These are phyloP conservation scores for Venustampulla echinocandica DNA, from an alignment of 495 filamentous ascomycete genomes.

Conservation along the genomic window DNA sequence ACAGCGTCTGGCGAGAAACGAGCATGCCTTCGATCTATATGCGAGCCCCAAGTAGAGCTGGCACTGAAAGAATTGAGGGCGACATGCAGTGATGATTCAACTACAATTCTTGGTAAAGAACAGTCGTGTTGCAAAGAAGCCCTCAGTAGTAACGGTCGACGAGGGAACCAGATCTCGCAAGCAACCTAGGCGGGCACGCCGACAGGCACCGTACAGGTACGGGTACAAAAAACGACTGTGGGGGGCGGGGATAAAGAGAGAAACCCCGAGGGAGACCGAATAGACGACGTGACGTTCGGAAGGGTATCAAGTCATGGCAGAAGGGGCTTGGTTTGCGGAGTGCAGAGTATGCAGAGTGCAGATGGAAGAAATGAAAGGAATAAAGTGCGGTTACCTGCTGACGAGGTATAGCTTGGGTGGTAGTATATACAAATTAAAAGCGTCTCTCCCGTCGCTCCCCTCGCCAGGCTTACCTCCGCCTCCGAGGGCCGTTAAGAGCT, in stretches of 20 bases:
- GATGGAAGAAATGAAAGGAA: background rate
- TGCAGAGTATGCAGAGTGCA: background rate
- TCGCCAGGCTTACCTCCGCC: too few relatives aligned
- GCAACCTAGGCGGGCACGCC: too few relatives aligned
- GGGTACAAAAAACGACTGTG: slow-evolving; percentile 11
- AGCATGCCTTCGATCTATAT: slow-evolving; percentile 9
- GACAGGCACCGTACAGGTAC: background rate
- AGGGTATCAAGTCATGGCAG: background rate
- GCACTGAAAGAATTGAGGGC: background rate
- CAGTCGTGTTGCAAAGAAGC: background rate
- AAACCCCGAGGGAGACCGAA: background rate
- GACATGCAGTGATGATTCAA: slow-evolving; percentile 7
- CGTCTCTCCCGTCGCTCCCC: background rate
- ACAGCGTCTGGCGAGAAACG: background rate
- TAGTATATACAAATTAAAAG: slow-evolving; percentile 17
- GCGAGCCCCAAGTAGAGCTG: background rate
- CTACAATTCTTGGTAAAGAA: slow-evolving; percentile 1
- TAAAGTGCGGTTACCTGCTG: slow-evolving; percentile 8
- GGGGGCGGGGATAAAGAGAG: slow-evolving; percentile 14
- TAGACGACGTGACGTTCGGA: background rate
- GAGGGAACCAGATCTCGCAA: too few relatives aligned
- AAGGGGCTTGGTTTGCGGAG: background rate
- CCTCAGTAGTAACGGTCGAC: too few relatives aligned
- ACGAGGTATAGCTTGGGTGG: too few relatives aligned
- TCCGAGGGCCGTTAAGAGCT: too few relatives aligned